Percentiles rank a stretch among this genome's conserved stretches.
phyloP scores from a whole-genome alignment of 306 rosid genomes.

The Vachellia pachyceras region DNA sequence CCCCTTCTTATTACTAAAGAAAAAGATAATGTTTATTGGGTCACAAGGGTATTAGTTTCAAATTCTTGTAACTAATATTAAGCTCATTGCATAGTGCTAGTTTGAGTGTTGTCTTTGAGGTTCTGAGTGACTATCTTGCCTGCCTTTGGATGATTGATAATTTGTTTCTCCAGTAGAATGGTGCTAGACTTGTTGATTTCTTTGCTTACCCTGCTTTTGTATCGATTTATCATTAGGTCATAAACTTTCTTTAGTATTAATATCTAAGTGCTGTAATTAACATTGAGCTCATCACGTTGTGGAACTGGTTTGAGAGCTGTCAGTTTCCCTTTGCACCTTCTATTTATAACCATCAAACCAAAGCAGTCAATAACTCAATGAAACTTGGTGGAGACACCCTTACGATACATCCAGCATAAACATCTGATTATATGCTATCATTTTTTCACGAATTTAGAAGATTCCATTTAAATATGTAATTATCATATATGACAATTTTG shows the following conservation, averaged over 20 bases:
- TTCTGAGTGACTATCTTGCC: constrained; percentile 11
- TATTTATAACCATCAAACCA: neutral
- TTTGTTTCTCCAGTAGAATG: constrained; percentile 26
- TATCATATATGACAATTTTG: constrained; percentile 8
- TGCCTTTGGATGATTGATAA: constrained; percentile 15
- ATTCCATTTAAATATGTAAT: neutral
- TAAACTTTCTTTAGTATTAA: neutral
- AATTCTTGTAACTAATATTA: neutral
- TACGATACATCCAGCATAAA: neutral
- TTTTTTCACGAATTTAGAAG: neutral
- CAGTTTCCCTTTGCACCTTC: neutral
- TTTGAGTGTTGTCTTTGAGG: neutral
- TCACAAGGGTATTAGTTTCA: neutral
- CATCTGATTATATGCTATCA: neutral
- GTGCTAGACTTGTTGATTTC: constrained; percentile 17
- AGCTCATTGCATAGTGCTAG: neutral
- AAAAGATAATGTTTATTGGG: constrained; percentile 15
- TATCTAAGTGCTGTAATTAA: neutral
- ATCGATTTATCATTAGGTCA: constrained; percentile 8
- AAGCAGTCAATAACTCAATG: neutral
- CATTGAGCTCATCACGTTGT: neutral
- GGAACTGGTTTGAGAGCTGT: neutral
- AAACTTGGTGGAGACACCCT: neutral
- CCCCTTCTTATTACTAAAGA: neutral
- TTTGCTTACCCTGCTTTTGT: constrained; percentile 5